These are phyloP conservation scores for Fusarium piperis DNA, from an alignment of 2,329 filamentous ascomycete species.

Conservation along the genomic window DNA sequence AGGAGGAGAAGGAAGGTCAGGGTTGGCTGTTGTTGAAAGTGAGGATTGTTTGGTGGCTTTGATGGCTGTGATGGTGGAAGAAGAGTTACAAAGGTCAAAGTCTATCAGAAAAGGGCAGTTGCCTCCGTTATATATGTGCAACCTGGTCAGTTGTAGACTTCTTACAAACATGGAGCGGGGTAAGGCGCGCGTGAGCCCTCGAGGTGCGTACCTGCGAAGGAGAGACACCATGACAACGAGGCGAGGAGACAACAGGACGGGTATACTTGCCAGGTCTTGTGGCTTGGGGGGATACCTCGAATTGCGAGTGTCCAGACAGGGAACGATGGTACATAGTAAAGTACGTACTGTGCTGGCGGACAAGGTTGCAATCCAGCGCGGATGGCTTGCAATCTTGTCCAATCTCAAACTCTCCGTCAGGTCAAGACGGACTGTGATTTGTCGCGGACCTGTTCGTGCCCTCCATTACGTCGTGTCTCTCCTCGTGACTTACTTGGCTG, in stretches of 20 bases:
- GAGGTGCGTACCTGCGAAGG: neutral
- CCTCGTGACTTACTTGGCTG: slow-evolving; percentile 23
- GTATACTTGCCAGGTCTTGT: neutral
- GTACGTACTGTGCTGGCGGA: slow-evolving; percentile 29
- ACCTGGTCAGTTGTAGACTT: slow-evolving; percentile 13
- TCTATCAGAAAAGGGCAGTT: slow-evolving; percentile 7
- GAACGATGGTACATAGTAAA: slow-evolving; percentile 28
- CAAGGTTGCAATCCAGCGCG: slow-evolving; percentile 30
- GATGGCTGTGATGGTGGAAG: slow-evolving; percentile 13
- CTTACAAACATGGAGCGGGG: slow-evolving; percentile 36
- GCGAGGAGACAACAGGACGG: slow-evolving; percentile 10
- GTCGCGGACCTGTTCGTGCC: slow-evolving; percentile 12
- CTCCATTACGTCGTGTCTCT: slow-evolving; percentile 24
- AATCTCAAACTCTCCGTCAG: slow-evolving; percentile 32
- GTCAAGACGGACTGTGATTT: slow-evolving; percentile 26
- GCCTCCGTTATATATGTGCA: slow-evolving; percentile 29
- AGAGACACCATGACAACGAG: slow-evolving; percentile 17
- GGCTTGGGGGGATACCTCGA: slow-evolving; percentile 13
- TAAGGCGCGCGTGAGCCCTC: slow-evolving; percentile 39
- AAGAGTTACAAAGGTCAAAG: neutral
- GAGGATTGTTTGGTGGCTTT: neutral
- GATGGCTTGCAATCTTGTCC: slow-evolving; percentile 28
- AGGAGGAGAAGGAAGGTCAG: neutral
- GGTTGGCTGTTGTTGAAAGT: neutral
- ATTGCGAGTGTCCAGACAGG: neutral